phyloP scores from a whole-genome alignment of 495 filamentous ascomycete species.

The Recurvomyces mirabilis region DNA sequence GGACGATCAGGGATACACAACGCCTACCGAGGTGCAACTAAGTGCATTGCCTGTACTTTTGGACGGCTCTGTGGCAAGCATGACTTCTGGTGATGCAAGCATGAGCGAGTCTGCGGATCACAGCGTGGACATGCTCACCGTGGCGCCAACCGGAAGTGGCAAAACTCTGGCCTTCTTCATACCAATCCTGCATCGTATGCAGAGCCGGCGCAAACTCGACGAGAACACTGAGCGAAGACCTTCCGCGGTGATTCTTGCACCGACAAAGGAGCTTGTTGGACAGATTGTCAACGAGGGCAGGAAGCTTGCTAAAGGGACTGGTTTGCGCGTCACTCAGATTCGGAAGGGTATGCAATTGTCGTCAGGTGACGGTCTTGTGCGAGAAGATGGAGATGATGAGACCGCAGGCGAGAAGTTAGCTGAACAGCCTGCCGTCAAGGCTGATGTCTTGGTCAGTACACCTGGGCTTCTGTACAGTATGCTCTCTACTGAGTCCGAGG shows the following conservation, averaged over 20 bases:
- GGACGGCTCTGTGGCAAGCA: conserved; percentile 13
- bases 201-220: conserved; percentile 22
- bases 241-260: conserved; percentile 63
- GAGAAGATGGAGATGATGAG: conserved; percentile 27
- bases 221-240: conserved; percentile 38
- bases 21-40: conserved; percentile 90
- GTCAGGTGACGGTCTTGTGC: conserved; percentile 23
- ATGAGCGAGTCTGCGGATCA: too few relatives aligned
- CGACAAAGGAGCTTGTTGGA: conserved; percentile 80
- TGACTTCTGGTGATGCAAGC: neutral
- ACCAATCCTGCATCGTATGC: conserved; percentile 55
- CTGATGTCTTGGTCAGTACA: conserved; percentile 81
- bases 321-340: conserved; percentile 71
- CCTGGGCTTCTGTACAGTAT: conserved; percentile 69
- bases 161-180: conserved; percentile 92
- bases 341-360: conserved; percentile 67
- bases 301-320: conserved; percentile 67
- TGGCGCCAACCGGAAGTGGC: conserved; percentile 94
- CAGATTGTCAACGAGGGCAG: conserved; percentile 89
- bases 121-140: conserved; percentile 62
- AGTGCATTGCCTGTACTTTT: conserved; percentile 71
- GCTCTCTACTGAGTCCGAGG: conserved; percentile 43
- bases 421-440: conserved; percentile 38
- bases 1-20: conserved; percentile 65
- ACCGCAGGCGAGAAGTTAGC: conserved; percentile 18